Base-by-base conservation (phyloP, 495 filamentous ascomycete species). In the Daldinia vernicosa region DNA sequence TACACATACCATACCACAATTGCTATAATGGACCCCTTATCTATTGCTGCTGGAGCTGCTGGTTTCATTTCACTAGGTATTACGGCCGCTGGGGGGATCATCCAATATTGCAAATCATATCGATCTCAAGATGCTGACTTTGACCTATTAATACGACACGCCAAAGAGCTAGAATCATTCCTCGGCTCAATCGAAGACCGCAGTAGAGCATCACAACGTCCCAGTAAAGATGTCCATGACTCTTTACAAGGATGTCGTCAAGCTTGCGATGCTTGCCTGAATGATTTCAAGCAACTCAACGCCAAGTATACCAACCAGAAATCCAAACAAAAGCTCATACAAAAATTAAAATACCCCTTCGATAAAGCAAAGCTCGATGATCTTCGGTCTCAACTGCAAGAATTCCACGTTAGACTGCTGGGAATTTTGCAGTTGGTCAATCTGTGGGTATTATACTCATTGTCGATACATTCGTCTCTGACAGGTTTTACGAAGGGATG, bases 31-130 rank as follows among this genome's bases (percentile, higher is more conserved):
- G 60, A 69, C 11, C 67, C 67, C 0, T 50, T 69, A 5, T 69
- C 60, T 33, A 55, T 62, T 39, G 15, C 54, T 40, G 11, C 60
- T 17, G 17, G 60, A 27, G 24, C 19, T 12, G 60, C 60, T 24
- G 67, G 67, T 4, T n/a, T 69, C 26, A 59, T 69, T 30, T 69
- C 67, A 17, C 45, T 64, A 0, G 67, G 67, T 3, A 24, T 69
- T 4, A 58, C 67, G 6, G 45, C 59, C 8, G 50, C 67, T 3
- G 54, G 15, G 1, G 67, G 59, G 12, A 54, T 69, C 45, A 26
- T 69, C 24, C 32, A 39, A 19, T 69, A 59, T 15, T 69, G 67
- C 12, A 64, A 51, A 19, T 47, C 14, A 2, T 69, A 47, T 19
- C 60, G 33, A 32, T 69, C 67, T 24, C 53, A 37, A 35, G 53